A percentile compares a stretch with the other conserved stretches of the same genome.
Conservation (phyloP, 345 rosid species). For the Eucalyptus fibrosa region DNA sequence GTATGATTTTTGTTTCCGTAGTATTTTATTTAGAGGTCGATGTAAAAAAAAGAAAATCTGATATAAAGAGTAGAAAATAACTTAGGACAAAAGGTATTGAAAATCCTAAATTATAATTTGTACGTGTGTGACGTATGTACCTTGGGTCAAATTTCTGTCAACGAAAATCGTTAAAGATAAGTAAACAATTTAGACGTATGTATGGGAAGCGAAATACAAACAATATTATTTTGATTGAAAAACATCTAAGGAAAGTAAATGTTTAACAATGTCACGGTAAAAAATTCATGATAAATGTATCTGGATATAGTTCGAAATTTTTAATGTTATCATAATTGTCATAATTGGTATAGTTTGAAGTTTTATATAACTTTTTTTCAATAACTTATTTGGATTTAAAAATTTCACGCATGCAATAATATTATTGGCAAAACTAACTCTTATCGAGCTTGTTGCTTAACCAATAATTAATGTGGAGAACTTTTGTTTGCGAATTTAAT, state of each 20-base stretch:
- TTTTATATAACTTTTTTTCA: too few species aligned
- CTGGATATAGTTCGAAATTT: too few species aligned
- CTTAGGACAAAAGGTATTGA: not conserved
- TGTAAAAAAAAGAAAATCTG: not conserved
- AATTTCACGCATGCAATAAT: not conserved
- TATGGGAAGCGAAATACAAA: too few species aligned
- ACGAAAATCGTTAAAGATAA: too few species aligned
- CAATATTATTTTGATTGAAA: too few species aligned
- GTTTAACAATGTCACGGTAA: too few species aligned
- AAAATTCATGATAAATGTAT: too few species aligned
- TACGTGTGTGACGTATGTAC: too few species aligned
- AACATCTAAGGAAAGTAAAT: too few species aligned
- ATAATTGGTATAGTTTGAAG: too few species aligned
- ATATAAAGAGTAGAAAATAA: not conserved
- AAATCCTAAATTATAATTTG: not conserved
- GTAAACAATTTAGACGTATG: too few species aligned
- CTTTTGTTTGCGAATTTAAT: not conserved
- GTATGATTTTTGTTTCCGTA: not conserved
- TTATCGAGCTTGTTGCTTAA: not conserved
- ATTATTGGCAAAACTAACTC: not conserved
- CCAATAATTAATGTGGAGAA: not conserved
- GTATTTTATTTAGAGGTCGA: not conserved
- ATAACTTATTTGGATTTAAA: not conserved
- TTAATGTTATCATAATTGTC: too few species aligned
- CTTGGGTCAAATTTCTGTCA: not conserved